Conservation (phyloP, 371 early-diverging fungal genomes). For the Syncephalastrum sp. region DNA sequence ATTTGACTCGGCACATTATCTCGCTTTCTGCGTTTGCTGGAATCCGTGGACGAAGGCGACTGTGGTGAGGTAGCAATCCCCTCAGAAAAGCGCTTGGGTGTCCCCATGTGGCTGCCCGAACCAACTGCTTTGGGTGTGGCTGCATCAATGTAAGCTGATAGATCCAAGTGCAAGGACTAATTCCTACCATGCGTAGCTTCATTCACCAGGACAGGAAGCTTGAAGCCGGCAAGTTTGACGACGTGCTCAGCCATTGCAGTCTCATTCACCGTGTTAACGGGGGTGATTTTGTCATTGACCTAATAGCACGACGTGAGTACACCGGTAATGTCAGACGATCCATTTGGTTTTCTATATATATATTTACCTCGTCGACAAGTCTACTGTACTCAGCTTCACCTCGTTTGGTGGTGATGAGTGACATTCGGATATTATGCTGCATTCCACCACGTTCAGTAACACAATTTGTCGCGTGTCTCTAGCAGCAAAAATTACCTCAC, state of each 20-base stretch:
- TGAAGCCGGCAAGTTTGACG: conserved; percentile 59
- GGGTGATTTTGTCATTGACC: conserved; percentile 44
- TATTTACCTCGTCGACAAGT: conserved; percentile 29
- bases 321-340: not conserved
- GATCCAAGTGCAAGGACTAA: no score
- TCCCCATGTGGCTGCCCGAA: not conserved
- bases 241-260: conserved; percentile 38
- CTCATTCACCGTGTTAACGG: conserved; percentile 39
- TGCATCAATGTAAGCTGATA: not conserved
- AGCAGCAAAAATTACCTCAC: conserved; percentile 33
- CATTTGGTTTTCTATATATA: no score
- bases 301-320: conserved; percentile 4
- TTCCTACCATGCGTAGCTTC: conserved; percentile 5
- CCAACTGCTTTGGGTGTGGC: conserved; percentile 6
- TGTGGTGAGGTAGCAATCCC: conserved; percentile 27
- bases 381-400: conserved; percentile 35
- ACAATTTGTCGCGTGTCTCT: not conserved
- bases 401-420: conserved; percentile 42
- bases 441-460: not conserved
- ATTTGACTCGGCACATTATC: conserved; percentile 43
- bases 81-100: conserved; percentile 7
- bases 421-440: conserved; percentile 45
- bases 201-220: conserved; percentile 33
- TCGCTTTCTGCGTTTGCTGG: conserved; percentile 35
- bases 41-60: conserved; percentile 22